Conservation (phyloP, 768 basidiomycete genomes). For the Termitomyces sp. region DNA sequence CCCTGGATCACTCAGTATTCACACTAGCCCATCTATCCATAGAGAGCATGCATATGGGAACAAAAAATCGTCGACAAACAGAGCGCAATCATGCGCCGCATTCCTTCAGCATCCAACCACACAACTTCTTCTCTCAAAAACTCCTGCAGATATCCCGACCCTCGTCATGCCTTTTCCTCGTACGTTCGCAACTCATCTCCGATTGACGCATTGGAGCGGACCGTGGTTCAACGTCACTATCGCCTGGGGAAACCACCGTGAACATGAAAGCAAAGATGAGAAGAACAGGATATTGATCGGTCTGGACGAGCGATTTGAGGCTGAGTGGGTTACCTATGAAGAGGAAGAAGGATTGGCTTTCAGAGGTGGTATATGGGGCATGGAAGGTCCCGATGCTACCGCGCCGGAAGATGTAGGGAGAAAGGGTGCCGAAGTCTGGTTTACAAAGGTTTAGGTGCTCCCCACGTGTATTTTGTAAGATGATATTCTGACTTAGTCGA, state of each 20-base stretch:
- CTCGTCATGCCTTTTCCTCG: constrained; percentile 30
- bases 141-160: constrained; percentile 24
- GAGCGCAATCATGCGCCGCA: constrained; percentile 15
- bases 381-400: constrained; percentile 27
- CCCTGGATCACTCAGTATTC: neutral
- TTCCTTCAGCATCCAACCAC: constrained; percentile 22
- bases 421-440: constrained; percentile 38
- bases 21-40: neutral
- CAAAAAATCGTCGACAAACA: neutral
- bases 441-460: constrained; percentile 14
- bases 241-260: constrained; percentile 30
- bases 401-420: constrained; percentile 26
- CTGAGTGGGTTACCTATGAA: constrained; percentile 31
- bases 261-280: constrained; percentile 9
- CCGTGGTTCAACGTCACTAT: constrained; percentile 36
- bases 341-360: constrained; percentile 29
- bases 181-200: constrained; percentile 32
- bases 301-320: constrained; percentile 31
- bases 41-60: too few relatives aligned
- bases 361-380: constrained; percentile 37
- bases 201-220: constrained; percentile 31
- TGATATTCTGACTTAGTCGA: too few relatives aligned
- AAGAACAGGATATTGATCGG: constrained; percentile 30
- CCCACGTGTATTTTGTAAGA: too few relatives aligned
- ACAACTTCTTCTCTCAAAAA: constrained; percentile 24